Evolutionary conservation across 352 stramenopile genomes (phyloP), one percentile per base, ranked within the genome.

Genomic region (Phytophthora citricola): DNA sequence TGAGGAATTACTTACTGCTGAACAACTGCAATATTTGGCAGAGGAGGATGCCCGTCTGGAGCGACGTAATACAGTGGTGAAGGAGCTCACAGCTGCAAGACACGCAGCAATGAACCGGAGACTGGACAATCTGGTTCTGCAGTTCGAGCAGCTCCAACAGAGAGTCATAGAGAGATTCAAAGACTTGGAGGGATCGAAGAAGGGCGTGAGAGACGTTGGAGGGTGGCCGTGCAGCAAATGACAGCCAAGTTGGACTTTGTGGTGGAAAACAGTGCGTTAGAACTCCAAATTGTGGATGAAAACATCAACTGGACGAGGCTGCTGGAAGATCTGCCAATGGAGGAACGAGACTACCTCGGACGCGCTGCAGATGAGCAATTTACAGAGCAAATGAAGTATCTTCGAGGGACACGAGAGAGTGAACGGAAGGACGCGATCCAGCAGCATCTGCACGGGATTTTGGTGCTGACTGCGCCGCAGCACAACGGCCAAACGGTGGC

Each of bases 301-400:
- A 40, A 40, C 3, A 68, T 63, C 10, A 31, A 75, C 24, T 91
- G 79, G 79, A 79, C 66, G 5, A 61, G 63, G 20, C 43, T 91
- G 14, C 53, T 87, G 8, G 59, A 76, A 10, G 68, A 85, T 32
- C 62, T 89, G 12, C 71, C 78, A 1, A 54, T 72, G 0, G 24
- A 71, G 14, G 82, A 91, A 46, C 71, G 71, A 0, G 79, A 87
- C 47, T 89, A 89, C 43, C 53, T 89, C 5, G 67, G 78, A 0
- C 76, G 73, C 20, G 69, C 73, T n/a, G 71, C 79, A 3, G 82
- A 91, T 46, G 82, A 89, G 36, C 75, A 73, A 50, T 89, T 91
- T 31, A 50, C 60, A n/a, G 76, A 89, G 59, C 78, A 88, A 41
- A 75, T 91, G 56, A 89, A 91, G 71, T 89, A 89, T 64, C 69